Evolutionary conservation across 805 yeast genomes (phyloP), one percentile per base, ranked within the genome.

Genomic region (Barnettozyma salicaria): DNA sequence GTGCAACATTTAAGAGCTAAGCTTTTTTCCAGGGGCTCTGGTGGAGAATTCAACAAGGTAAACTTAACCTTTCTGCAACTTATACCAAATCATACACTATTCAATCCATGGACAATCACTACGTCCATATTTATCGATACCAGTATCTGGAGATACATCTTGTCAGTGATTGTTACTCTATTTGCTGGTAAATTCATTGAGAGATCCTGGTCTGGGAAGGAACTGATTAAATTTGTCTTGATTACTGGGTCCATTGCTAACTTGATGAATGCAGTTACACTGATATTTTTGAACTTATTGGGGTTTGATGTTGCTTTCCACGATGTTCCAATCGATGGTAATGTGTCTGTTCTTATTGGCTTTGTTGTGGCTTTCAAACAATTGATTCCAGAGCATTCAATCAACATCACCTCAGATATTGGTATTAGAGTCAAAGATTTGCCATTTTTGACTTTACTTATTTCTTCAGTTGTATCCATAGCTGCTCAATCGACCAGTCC

Each of bases 111-210:
- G 80, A 81, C 81, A 1, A 48, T 80, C 2, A 53, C 73, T 20
- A 68, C 80, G 3, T 69, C 85, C 1, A 72, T 80, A n/a, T 78
- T 80, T 53, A 74, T 80, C 3, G 88, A 81, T 50, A 67, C 69
- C 6, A 60, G 74, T 7, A 32, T 73, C 3, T 50, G 74, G 46
- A 64, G 70, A 27, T 71, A 72, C 41, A 4, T 70, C 12, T 36
- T 70, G 5, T 75, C 78, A 19, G 44, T 75, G 31, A 53, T 64
- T 33, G 74, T 73, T 48, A 59, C 78, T 24, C 41, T 73, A 10
- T 49, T 80, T n/a, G 70, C 81, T 24, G 86, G 85, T 4, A 64
- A 72, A 35, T 81, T 76, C 59, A 68, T 80, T 45, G 89, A 81
- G 50, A 68, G 69, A 42, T 67, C 72, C 27, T 81, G 89, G 88